phyloP scores from a whole-genome alignment of 129 eudicot genomes.

The Helichrysum umbraculigerum region DNA sequence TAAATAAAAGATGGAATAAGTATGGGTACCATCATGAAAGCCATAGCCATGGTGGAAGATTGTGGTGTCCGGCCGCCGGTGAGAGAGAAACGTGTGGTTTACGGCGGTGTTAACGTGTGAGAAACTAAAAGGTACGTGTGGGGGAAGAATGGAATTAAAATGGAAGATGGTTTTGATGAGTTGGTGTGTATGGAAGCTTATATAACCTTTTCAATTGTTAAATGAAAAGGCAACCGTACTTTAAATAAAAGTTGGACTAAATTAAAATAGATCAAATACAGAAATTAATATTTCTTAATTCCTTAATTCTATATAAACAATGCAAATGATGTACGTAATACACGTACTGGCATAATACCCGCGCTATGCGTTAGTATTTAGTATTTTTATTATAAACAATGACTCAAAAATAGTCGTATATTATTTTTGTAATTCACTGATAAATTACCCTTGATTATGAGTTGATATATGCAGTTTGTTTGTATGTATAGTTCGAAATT shows the following conservation, averaged over 20 bases:
- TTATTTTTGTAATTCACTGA: no score
- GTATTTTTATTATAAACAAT: no score
- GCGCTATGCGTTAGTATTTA: no score
- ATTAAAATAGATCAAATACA: not conserved
- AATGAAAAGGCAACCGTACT: slow-evolving; percentile 7
- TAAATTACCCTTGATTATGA: no score
- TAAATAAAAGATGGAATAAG: not conserved
- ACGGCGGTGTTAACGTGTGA: slow-evolving; percentile 11
- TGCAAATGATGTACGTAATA: no score
- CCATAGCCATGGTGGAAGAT: slow-evolving; percentile 50
- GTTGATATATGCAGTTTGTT: no score
- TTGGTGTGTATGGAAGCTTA: slow-evolving; percentile 13
- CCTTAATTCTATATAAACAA: not conserved
- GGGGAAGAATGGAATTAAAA: slow-evolving; percentile 12
- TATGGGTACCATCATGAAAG: slow-evolving; percentile 38
- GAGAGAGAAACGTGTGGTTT: slow-evolving; percentile 15
- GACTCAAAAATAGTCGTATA: no score
- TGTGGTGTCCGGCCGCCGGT: not conserved
- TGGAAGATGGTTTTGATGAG: slow-evolving; percentile 13
- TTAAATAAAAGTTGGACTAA: not conserved
- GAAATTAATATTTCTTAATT: not conserved
- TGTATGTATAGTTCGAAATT: no score
- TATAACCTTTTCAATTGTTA: slow-evolving; percentile 20
- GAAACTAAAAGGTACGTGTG: not conserved
- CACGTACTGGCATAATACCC: no score